Base-by-base conservation (phyloP, 768 basidiomycete species). In the Termitomyces heimii region DNA sequence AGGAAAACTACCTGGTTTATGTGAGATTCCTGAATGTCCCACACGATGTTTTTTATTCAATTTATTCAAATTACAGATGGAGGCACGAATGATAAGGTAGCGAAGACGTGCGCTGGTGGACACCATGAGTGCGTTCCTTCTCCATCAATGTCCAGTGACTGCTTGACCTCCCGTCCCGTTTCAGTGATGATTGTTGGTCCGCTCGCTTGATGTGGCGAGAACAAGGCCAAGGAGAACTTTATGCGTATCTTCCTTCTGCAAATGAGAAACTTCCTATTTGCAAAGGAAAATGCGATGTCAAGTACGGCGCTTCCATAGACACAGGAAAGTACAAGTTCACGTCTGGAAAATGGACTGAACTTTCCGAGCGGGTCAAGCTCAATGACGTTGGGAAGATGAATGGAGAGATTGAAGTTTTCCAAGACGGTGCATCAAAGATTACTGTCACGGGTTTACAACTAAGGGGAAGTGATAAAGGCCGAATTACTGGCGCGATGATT, bases 1-100 rank as follows among this genome's bases (percentile, higher is more conserved):
- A 54, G 87, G 88, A 39, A 89, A 88, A 68, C 73, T 89, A 22
- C 87, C 86, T 20, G 87, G 86, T 60, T 68, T 88, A 63, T 86
- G 84, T 85, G 64, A 61, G 81, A 20, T 20, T 48, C 42, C 54
- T 16, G 34, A 54, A 56, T 55, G 39, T 54, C 2, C 28, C 49
- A 22, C 16, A n/a, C 24, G 43, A 51, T 37, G 32, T 22, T 52
- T 28, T 45, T 48, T 48, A 52, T 35, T 49, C 22, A 52, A 48
- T 31, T 8, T 39, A 7, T 12, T 14, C n/a, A n/a, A n/a, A n/a
- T 46, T 29, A 3, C 59, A 83, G 82, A 80, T 63, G 85, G 84
- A 52, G 86, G 85, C 16, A 71, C 81, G 61, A 70, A 65, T 58
- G 71, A 71, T 5, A 70, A 69, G 4, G 67, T 66, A 6, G 77